phyloP scores from a whole-genome alignment of 441 rosid genomes.

The Biscutella auriculata region DNA sequence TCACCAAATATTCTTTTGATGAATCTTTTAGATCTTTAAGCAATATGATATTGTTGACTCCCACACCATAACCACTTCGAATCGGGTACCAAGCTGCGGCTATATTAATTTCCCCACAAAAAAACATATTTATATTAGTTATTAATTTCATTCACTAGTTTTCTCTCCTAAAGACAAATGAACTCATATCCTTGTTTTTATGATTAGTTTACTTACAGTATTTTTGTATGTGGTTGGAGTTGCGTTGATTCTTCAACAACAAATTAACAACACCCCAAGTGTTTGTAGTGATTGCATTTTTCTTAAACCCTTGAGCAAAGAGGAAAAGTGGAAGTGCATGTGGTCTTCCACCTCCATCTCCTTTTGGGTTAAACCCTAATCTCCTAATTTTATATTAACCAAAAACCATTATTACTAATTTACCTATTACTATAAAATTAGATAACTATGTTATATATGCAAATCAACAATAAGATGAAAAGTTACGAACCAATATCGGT shows the following conservation, averaged over 20 bases:
- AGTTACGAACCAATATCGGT: slow-evolving; percentile 20
- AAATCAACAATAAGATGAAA: too few relatives aligned
- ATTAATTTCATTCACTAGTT: not conserved
- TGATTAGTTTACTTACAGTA: slow-evolving; percentile 17
- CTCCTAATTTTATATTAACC: slow-evolving; percentile 4
- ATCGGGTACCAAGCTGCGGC: slow-evolving; percentile 22
- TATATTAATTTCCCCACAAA: not conserved
- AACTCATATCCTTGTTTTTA: too few relatives aligned
- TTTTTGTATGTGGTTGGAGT: slow-evolving; percentile 4
- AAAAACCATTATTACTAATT: too few relatives aligned
- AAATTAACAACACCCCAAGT: slow-evolving; percentile 23
- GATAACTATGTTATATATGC: too few relatives aligned
- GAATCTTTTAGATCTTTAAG: not conserved
- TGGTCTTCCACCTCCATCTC: slow-evolving; percentile 13
- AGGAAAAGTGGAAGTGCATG: slow-evolving; percentile 12
- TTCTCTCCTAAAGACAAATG: not conserved
- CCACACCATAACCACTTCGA: slow-evolving; percentile 12
- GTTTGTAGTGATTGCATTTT: slow-evolving; percentile 6
- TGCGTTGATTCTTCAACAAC: slow-evolving; percentile 16
- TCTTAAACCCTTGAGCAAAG: slow-evolving; percentile 4
- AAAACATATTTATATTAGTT: not conserved
- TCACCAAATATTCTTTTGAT: slow-evolving; percentile 18
- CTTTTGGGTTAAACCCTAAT: slow-evolving; percentile 23
- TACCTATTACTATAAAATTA: too few relatives aligned
- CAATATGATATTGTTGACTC: slow-evolving; percentile 19